Evolutionary conservation across 1,284 basidiomycete species (phyloP).

Genomic region (Entoloma clypeatum): DNA sequence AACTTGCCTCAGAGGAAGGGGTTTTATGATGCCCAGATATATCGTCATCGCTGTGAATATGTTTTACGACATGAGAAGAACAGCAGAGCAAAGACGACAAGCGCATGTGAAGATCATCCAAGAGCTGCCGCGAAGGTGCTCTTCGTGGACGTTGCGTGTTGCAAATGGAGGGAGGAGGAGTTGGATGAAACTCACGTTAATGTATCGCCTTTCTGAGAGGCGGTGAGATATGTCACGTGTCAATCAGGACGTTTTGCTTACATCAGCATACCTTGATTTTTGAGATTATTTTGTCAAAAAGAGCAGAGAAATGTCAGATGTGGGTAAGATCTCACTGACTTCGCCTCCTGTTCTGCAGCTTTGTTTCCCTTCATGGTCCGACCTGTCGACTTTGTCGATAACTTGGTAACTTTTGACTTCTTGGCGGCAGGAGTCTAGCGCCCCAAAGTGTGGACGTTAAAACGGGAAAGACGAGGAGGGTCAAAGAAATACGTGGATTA

Average conservation of each 20-base stretch:
- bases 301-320: conserved; percentile 3
- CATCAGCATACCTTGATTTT: conserved; percentile 28
- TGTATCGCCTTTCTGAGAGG: conserved; percentile 19
- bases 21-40: conserved; percentile 16
- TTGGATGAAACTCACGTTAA: conserved; percentile 20
- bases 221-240: conserved; percentile 21
- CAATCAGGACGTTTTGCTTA: conserved; percentile 25
- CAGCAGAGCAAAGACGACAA: conserved; percentile 50
- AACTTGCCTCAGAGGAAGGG: conserved; percentile 21
- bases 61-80: conserved; percentile 43
- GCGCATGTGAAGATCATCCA: conserved; percentile 41
- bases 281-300: too few relatives aligned
- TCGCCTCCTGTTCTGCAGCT: conserved; percentile 6
- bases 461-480: not conserved
- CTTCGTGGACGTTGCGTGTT: conserved; percentile 4
- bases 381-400: conserved; percentile 25
- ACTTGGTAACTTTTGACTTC: conserved; percentile 32
- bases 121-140: conserved; percentile 16
- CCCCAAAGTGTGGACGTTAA: conserved; percentile 4
- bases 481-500: conserved; percentile 10
- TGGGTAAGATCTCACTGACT: conserved; percentile 5
- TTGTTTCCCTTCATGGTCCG: conserved; percentile 17
- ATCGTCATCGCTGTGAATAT: conserved; percentile 44
- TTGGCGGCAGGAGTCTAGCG: conserved; percentile 27
- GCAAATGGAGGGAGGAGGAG: conserved; percentile 3